Base-by-base conservation (phyloP, 1,284 basidiomycete species). In the Ceratobasidium theobromae region DNA sequence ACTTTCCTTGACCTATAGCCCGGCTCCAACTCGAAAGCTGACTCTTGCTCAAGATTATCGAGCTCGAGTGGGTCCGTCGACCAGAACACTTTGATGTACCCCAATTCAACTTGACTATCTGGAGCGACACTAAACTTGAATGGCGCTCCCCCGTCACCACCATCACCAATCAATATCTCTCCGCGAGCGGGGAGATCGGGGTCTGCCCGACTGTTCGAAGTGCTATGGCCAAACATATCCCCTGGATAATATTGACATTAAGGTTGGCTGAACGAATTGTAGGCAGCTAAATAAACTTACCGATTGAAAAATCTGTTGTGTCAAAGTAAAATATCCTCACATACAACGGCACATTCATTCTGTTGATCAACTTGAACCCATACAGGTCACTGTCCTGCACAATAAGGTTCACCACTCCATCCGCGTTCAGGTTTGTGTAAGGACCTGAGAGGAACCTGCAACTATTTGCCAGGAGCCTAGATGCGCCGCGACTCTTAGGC, bases 271-370 rank as follows among this genome's bases (percentile, higher is more conserved):
- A 12, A 21, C 25, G 18, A 1, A 46, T 8, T 16, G 9, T 8
- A 8, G 35, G 35, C 16, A 45, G 43, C 9, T 5, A 45, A 30
- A 51, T 25, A 18, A 25, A 28, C 48, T n/a, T 74, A 68, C 76
- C 75, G 69, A 82, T 79, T 65, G 74, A 75, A 66, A 81, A 76
- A n/a, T 79, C 78, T 49, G 76, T 76, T 3, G 76, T 74, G 67
- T 81, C 78, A 77, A 82, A 80, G 72, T 77, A 80, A 2, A 79
- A 80, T 38, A 81, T 76, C 70, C 79, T 79, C 23, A 81, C 78
- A 77, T 79, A 82, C 43, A 82, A 76, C 69, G 80, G 78, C 55
- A 69, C 69, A 71, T 77, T 75, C 6, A 80, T 75, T 55, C 75
- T 70, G 66, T 82, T 82, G 69, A 75, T 75, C 38, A 82, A 68